Evolutionary conservation across 1,139 yeast species (phyloP).

Genomic region (Barnettozyma hawaiiensis): DNA sequence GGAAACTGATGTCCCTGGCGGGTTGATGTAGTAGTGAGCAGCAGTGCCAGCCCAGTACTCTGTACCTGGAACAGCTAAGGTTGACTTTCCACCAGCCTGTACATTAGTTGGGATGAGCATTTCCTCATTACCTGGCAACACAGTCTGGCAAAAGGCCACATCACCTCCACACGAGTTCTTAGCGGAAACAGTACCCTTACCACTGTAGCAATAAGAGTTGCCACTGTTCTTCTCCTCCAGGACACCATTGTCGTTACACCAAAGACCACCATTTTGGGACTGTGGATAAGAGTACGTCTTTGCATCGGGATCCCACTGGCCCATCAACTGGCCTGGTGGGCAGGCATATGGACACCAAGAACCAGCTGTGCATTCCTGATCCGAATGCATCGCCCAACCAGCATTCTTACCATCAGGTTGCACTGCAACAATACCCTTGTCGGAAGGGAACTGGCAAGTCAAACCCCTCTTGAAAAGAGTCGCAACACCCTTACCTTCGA

Average conservation of each 20-base stretch:
- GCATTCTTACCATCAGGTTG: slow-evolving; percentile 53
- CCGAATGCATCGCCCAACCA: slow-evolving; percentile 88
- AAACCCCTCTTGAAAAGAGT: slow-evolving; percentile 30
- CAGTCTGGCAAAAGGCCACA: slow-evolving; percentile 89
- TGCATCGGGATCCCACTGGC: slow-evolving; percentile 66
- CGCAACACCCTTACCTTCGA: slow-evolving; percentile 25
- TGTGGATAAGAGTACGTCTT: slow-evolving; percentile 59
- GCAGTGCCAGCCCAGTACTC: slow-evolving; percentile 72
- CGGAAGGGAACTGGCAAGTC: slow-evolving; percentile 63
- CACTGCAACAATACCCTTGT: slow-evolving; percentile 62
- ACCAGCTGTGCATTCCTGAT: slow-evolving; percentile 68
- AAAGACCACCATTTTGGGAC: slow-evolving; percentile 76
- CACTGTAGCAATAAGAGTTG: slow-evolving; percentile 65
- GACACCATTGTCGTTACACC: slow-evolving; percentile 66
- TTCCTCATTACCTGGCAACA: slow-evolving; percentile 88
- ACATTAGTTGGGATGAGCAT: slow-evolving; percentile 84
- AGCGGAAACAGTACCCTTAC: slow-evolving; percentile 66
- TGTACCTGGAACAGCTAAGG: slow-evolving; percentile 80
- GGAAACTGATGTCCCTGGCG: slow-evolving; percentile 72
- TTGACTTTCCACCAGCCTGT: slow-evolving; percentile 38
- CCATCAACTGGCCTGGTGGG: slow-evolving; percentile 76
- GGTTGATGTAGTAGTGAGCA: slow-evolving; percentile 80
- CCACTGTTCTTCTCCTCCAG: slow-evolving; percentile 56
- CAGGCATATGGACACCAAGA: slow-evolving; percentile 86
- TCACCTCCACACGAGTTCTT: slow-evolving; percentile 45